These are phyloP conservation scores for Cucumis hystrix DNA, from an alignment of 306 rosid species.

Conservation along the genomic window DNA sequence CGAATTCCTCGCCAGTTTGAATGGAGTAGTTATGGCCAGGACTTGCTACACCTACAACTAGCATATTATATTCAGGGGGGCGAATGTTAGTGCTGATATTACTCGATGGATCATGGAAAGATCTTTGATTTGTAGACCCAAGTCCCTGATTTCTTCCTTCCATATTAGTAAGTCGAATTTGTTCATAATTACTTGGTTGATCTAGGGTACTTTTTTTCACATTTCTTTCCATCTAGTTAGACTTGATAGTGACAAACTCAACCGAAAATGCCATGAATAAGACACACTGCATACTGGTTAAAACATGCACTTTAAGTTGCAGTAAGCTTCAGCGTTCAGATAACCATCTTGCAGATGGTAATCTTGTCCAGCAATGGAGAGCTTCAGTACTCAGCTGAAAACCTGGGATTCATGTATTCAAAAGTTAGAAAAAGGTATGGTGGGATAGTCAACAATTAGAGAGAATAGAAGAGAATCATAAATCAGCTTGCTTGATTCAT, in stretches of 20 bases:
- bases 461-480: not conserved
- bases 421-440: not conserved
- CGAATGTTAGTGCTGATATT: slow-evolving; percentile 33
- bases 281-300: not conserved
- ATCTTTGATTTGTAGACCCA: slow-evolving; percentile 31
- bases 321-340: not conserved
- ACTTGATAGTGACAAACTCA: not conserved
- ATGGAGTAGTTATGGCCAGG: slow-evolving; percentile 75
- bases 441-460: not conserved
- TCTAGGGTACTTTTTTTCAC: slow-evolving; percentile 11
- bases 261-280: slow-evolving; percentile 6
- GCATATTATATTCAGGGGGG: slow-evolving; percentile 38
- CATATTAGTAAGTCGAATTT: slow-evolving; percentile 22
- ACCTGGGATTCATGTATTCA: not conserved
- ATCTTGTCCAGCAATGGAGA: not conserved
- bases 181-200: slow-evolving; percentile 26
- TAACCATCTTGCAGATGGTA: not conserved
- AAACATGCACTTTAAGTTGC: not conserved
- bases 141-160: slow-evolving; percentile 46
- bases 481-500: not conserved
- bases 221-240: slow-evolving; percentile 15
- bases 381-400: not conserved
- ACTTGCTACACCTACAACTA: slow-evolving; percentile 36
- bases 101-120: slow-evolving; percentile 35
- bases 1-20: slow-evolving; percentile 83